Evolutionary conservation across 2,329 filamentous ascomycete species (phyloP).

Genomic region (Scytalidium lignicola): DNA sequence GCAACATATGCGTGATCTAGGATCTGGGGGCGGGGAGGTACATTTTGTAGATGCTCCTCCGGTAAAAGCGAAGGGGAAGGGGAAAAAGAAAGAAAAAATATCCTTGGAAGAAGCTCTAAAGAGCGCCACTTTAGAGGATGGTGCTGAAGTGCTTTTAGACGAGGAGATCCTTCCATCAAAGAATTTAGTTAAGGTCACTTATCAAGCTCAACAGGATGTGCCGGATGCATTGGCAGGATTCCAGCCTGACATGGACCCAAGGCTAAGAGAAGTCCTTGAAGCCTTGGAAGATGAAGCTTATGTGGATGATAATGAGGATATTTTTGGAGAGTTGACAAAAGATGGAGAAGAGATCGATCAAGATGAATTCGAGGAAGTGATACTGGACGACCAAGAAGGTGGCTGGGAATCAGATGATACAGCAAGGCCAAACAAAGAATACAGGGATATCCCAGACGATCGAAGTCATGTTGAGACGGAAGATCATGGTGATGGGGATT

Average conservation of each 20-base stretch:
- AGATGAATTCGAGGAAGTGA: slow-evolving; percentile 70
- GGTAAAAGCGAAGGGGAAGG: slow-evolving; percentile 60
- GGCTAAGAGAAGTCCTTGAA: slow-evolving; percentile 84
- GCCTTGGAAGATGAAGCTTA: slow-evolving; percentile 94
- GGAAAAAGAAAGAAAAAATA: slow-evolving; percentile 69
- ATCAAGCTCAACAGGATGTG: slow-evolving; percentile 88
- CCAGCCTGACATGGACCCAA: slow-evolving; percentile 95
- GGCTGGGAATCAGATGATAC: slow-evolving; percentile 97
- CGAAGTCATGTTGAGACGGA: slow-evolving; percentile 49
- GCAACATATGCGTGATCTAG: slow-evolving; percentile 95
- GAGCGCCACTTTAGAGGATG: slow-evolving; percentile 50
- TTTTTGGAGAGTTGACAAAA: slow-evolving; percentile 70
- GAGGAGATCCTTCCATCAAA: slow-evolving; percentile 74
- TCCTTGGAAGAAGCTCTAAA: slow-evolving; percentile 78
- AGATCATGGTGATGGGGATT: slow-evolving; percentile 67
- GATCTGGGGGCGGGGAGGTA: slow-evolving; percentile 60
- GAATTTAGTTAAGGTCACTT: slow-evolving; percentile 70
- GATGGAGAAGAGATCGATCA: slow-evolving; percentile 70
- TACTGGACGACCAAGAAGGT: slow-evolving; percentile 58
- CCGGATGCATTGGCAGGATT: slow-evolving; percentile 91
- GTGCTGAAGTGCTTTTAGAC: slow-evolving; percentile 57
- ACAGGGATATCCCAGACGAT: slow-evolving; percentile 37
- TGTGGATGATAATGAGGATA: slow-evolving; percentile 76
- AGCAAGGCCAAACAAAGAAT: slow-evolving; percentile 63
- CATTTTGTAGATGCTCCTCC: slow-evolving; percentile 76